Conservation (phyloP, 495 filamentous ascomycete genomes). For the Bombardia bombarda region DNA sequence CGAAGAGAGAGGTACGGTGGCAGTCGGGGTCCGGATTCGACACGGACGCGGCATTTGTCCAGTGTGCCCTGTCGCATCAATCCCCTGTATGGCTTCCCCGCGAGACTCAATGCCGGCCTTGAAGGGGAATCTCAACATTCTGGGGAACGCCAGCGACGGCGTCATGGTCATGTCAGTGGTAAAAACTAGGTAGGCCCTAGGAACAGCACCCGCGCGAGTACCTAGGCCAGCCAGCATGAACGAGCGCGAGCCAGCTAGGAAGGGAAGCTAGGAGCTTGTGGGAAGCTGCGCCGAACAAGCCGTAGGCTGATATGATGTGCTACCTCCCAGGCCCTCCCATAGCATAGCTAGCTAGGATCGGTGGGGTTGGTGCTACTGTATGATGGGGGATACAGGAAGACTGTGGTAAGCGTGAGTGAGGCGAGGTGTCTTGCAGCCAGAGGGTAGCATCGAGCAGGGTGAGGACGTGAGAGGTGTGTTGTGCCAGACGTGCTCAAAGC, state of each 20-base stretch:
- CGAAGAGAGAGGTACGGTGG: neutral
- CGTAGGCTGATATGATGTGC: conserved; percentile 41
- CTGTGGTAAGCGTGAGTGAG: conserved; percentile 14
- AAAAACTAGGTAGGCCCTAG: too few relatives aligned
- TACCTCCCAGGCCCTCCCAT: conserved; percentile 3
- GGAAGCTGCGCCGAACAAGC: conserved; percentile 41
- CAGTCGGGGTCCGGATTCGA: neutral
- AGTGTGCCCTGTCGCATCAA: conserved; percentile 14
- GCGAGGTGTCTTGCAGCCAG: conserved; percentile 21
- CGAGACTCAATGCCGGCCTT: conserved; percentile 18
- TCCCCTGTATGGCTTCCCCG: conserved; percentile 11
- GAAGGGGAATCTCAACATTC: conserved; percentile 5
- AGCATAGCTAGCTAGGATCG: conserved; percentile 12
- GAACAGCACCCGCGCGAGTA: neutral
- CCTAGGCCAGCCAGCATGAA: neutral
- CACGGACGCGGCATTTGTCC: conserved; percentile 20
- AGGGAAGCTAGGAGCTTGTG: conserved; percentile 12
- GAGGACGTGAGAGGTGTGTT: conserved; percentile 6
- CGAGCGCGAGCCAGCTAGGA: neutral
- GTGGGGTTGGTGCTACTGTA: conserved; percentile 23
- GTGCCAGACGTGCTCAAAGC: conserved; percentile 14
- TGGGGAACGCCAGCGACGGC: conserved; percentile 13
- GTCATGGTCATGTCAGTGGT: conserved; percentile 5
- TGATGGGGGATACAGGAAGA: conserved; percentile 13
- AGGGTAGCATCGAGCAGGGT: conserved; percentile 21